phyloP scores from a whole-genome alignment of 805 yeast species.

The Sugiyamaella americana region DNA sequence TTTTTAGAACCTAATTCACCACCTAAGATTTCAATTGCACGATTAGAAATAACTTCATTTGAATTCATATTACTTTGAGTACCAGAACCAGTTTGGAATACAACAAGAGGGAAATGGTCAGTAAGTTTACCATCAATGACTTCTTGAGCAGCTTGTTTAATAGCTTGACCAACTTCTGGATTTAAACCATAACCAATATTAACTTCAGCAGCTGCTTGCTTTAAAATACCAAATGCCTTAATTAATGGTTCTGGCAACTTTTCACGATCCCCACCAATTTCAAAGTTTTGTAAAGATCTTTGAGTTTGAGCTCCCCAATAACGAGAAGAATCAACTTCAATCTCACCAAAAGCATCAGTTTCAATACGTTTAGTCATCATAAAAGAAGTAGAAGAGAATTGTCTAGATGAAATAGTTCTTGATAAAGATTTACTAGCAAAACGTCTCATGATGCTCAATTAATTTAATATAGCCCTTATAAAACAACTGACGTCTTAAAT shows the following conservation, averaged over 20 bases:
- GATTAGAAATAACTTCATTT: conserved; percentile 95
- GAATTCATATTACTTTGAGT: conserved; percentile 99
- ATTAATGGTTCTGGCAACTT: conserved; percentile 87
- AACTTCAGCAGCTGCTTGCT: conserved; percentile 91
- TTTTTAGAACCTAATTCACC: conserved; percentile 86
- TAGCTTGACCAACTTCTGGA: conserved; percentile 75
- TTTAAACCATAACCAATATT: conserved; percentile 82
- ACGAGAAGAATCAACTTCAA: conserved; percentile 77
- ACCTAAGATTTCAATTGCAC: conserved; percentile 94
- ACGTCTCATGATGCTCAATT: too few relatives aligned
- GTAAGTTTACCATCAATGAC: conserved; percentile 86
- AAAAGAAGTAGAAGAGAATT: conserved; percentile 9
- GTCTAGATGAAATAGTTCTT: conserved; percentile 1
- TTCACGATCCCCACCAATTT: conserved; percentile 90
- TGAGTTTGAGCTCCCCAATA: conserved; percentile 98
- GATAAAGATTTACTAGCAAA: conserved; percentile 5
- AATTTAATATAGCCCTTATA: too few relatives aligned
- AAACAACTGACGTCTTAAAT: too few relatives aligned
- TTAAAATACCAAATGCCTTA: conserved; percentile 86
- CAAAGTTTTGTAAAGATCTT: conserved; percentile 87
- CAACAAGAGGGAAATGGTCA: conserved; percentile 96
- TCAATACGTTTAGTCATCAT: conserved; percentile 53
- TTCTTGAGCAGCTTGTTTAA: conserved; percentile 91
- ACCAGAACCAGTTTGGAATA: conserved; percentile 98
- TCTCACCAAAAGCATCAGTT: conserved; percentile 94